Evolutionary conservation across 2,329 filamentous ascomycete species (phyloP).

Genomic region (Fonsecaea monophora): DNA sequence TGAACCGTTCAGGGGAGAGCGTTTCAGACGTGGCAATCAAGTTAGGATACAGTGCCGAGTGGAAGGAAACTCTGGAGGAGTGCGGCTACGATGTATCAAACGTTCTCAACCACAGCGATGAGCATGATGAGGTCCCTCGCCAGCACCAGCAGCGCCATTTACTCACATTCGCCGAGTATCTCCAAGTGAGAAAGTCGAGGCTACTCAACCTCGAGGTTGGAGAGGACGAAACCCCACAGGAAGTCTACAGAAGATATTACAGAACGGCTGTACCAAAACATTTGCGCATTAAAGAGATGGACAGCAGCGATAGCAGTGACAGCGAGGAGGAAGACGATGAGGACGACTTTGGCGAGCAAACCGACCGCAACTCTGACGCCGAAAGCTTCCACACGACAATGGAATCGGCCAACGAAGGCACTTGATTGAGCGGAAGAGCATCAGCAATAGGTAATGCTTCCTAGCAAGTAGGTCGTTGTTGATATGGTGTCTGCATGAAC

Average conservation of each 20-base stretch:
- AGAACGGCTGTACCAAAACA: not conserved
- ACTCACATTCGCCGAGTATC: not conserved
- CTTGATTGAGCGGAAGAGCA: not conserved
- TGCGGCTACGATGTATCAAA: not conserved
- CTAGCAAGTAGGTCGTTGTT: not conserved
- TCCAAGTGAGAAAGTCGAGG: conserved; percentile 1
- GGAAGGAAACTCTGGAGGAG: conserved; percentile 1
- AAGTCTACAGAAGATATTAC: not conserved
- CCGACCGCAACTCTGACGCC: not conserved
- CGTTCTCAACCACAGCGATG: not conserved
- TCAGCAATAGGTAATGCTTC: not conserved
- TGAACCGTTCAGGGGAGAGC: not conserved
- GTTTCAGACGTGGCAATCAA: not conserved
- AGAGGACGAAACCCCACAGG: not conserved
- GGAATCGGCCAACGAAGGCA: not conserved
- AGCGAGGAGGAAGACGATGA: not conserved
- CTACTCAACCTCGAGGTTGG: not conserved
- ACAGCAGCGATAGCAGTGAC: not conserved
- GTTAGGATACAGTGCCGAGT: not conserved
- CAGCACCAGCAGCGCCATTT: not conserved
- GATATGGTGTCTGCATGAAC: not conserved
- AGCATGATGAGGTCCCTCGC: not conserved
- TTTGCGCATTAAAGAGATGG: not conserved
- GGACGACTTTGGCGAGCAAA: not conserved
- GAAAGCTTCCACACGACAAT: not conserved